phyloP scores from a whole-genome alignment of 306 rosid species.

The Cucurbita moschata region DNA sequence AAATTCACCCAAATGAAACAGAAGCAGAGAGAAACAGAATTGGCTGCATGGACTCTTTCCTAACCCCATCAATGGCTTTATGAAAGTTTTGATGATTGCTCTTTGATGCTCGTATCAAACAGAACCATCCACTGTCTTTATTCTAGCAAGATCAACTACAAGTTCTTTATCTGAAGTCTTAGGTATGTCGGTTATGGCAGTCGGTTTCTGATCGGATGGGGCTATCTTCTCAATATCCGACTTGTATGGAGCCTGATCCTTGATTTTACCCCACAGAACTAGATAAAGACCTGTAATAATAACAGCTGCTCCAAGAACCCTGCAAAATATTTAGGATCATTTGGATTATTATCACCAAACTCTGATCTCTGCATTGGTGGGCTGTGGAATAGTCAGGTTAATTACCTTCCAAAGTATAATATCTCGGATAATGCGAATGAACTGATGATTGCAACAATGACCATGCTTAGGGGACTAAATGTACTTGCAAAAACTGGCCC shows the following conservation, averaged over 20 bases:
- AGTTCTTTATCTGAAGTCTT: not conserved
- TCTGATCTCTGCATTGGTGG: not conserved
- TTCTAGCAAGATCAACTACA: not conserved
- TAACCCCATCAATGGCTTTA: not conserved
- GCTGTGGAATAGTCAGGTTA: not conserved
- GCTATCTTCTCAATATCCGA: not conserved
- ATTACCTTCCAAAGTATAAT: constrained; percentile 33
- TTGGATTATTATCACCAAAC: not conserved
- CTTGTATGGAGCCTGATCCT: constrained; percentile 12
- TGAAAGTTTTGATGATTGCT: not conserved
- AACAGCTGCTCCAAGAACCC: constrained; percentile 31
- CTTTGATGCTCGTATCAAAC: not conserved
- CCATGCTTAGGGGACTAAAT: constrained; percentile 28
- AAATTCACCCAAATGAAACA: not conserved
- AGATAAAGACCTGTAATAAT: constrained; percentile 32
- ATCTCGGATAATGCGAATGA: constrained; percentile 25
- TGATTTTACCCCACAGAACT: constrained; percentile 42
- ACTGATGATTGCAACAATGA: constrained; percentile 33
- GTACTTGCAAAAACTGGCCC: constrained; percentile 47
- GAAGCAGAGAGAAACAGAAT: not conserved
- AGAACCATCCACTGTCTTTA: constrained; percentile 2
- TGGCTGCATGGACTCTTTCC: not conserved
- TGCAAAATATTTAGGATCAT: constrained; percentile 1
- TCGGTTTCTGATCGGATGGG: constrained; percentile 5
- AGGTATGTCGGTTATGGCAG: not conserved